Evolutionary conservation across 1,284 basidiomycete genomes (phyloP), one percentile per base, ranked within the genome.

Genomic region (Ceratobasidium sp.): DNA sequence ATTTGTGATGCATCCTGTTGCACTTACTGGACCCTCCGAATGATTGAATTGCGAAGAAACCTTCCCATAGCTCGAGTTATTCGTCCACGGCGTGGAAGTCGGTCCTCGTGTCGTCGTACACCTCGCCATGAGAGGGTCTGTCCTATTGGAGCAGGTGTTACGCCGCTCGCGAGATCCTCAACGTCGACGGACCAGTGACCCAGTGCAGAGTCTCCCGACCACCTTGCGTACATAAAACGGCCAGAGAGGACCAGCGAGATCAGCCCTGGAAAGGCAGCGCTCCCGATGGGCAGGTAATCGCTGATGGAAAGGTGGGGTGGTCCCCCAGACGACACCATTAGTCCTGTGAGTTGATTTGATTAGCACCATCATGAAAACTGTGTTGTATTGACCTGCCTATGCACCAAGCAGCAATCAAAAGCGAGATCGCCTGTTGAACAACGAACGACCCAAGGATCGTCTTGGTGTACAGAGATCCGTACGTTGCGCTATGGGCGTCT

Each of bases 361-460:
- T n/a, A n/a, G n/a, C n/a, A n/a, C n/a, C n/a, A n/a, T n/a, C n/a
- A n/a, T n/a, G n/a, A 15, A 45, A 45, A n/a, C n/a, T n/a, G 42
- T 45, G 17, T 17, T n/a, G 22, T 5, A 6, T 17, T n/a, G n/a
- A n/a, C n/a, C 42, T 17, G 22, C 42, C 42, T 7, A 20, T 45
- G 22, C 17, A 45, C 17, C 17, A 45, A n/a, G 42, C 22, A 17
- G 22, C 22, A 4, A 45, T 17, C 5, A 38, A 34, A 47, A 17
- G 40, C 12, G 15, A 4, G 5, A 47, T 47, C 45, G 31, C 22
- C 47, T 68, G 32, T 55, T 68, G 64, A 68, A 50, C 29, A 6
- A 62, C n/a, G 20, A 62, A 22, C 27, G 58, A 12, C 10, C 58
- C 58, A 25, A 62, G 20, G 17, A 62, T 62, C 12, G 58, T 32